Base-by-base conservation (phyloP, 2,329 filamentous ascomycete species). In the Xylariaceae sp. region DNA sequence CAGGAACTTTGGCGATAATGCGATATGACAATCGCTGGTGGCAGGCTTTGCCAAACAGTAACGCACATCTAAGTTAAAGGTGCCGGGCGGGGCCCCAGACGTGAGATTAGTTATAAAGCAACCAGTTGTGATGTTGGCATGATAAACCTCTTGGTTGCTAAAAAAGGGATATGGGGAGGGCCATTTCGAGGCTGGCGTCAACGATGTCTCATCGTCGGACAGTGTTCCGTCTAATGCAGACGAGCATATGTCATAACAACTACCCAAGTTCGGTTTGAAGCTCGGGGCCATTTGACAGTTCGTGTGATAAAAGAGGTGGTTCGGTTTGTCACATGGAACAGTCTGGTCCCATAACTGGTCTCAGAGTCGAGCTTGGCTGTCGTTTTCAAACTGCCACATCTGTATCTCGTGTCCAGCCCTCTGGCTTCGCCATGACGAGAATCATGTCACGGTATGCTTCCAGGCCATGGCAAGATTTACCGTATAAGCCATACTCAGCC, bases 1-100 rank as follows among this genome's bases (percentile, higher is more conserved):
- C 4, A 50, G 22, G 6, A 50, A 31, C 10, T 9, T 22, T 3
- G 48, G 48, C 18, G 48, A 45, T 38, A 43, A 3, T 12, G 38
- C 47, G 2, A 50, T 31, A 22, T 13, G 46, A n/a, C 34, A 54
- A 18, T 45, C 42, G 47, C 28, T 40, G 9, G 50, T 40, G 2
- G 45, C 5, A 31, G 52, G 52, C 18, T 55, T 28, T 18, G 45
- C 54, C 6, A 57, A 45, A 40, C 54, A 60, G 17, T 58, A 47
- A 2, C 43, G 43, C 2, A 60, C 38, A 2, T 28, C 40, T 13
- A 60, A 31, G 5, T 52, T 45, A 13, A 31, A 36, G 17, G 51
- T 46, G 10, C 12, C 22, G 6, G 12, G 33, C 33, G 36, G 9
- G 13, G 45, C 42, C 14, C 18, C 38, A 6, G 22, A 43, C 17